Base-by-base conservation (phyloP, 202 grass and related monocot genomes). In the Zoysia matrella region DNA sequence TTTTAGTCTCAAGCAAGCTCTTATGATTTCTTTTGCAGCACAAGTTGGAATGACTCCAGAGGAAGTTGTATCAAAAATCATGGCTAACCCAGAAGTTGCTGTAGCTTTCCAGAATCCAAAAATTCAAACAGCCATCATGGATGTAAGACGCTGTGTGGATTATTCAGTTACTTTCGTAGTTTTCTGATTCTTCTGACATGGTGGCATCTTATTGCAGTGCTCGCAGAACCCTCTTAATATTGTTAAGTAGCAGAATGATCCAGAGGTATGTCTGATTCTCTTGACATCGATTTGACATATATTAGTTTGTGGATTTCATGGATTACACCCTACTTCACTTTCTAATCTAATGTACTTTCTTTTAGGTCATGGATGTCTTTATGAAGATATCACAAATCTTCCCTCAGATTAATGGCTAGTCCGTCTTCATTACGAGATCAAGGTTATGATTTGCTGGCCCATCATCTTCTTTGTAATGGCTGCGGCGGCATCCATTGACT, bases 341-440 rank as follows among this genome's bases (percentile, higher is more conserved):
- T 52, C 55, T 83, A 52, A 63, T 79, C 1, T 60, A 41, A 46
- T 71, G 18, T 77, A 14, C 50, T 47, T 67, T 13, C 72, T 90
- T 15, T 54, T 69, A 99, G 96, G 87, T 99, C 69, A 96, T 99
- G 96, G 96, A 99, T 87, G 96, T 99, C 63, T 96, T 96, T 73
- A 88, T 72, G 80, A 99, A 99, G 91, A 99, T 99, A 91, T 89
- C 92, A 41, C 90, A 99, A 80, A 92, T 99, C 87, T 99, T 99
- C 79, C 96, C 96, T 6, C 91, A 90, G 56, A 90, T 90, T 65
- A 88, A 92, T 50, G 92, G 96, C 82, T 99, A 95, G 89, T 70
- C 5, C 10, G 78, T 67, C 46, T 80, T 62, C 44, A 3, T 51
- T 0, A 44, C 10, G 74, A 42, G 58, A 47, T 11, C 46, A 55